A percentile compares a stretch with the other conserved stretches of the same genome.
Conservation (phyloP, 129 eudicot species). For the Tagetes patula region DNA sequence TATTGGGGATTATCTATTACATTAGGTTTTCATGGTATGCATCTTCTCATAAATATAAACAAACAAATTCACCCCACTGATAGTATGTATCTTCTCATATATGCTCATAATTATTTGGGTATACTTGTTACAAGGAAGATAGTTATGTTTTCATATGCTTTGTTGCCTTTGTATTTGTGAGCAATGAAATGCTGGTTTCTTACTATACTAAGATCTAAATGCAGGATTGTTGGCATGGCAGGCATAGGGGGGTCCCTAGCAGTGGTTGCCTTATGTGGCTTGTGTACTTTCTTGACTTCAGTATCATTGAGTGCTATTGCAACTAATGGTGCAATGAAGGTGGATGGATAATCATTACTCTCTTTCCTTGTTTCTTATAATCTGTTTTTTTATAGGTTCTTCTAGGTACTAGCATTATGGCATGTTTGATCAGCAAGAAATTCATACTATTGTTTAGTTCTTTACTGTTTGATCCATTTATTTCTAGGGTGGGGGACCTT, state of each 20-base stretch:
- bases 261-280: slow-evolving; percentile 85
- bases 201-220: slow-evolving; percentile 27
- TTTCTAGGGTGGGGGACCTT: slow-evolving; percentile 94
- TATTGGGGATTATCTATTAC: slow-evolving; percentile 90
- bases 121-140: slow-evolving; percentile 5
- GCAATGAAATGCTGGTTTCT: slow-evolving; percentile 16
- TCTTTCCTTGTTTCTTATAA: slow-evolving; percentile 21
- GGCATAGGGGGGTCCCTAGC: slow-evolving; percentile 86
- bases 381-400: neutral
- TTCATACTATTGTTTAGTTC: slow-evolving; percentile 1
- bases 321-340: slow-evolving; percentile 99
- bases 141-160: neutral
- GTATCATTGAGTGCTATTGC: slow-evolving; percentile 97
- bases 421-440: slow-evolving; percentile 19
- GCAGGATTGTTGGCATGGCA: slow-evolving; percentile 99
- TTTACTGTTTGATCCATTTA: slow-evolving; percentile 25
- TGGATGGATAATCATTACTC: slow-evolving; percentile 26
- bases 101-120: neutral
- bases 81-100: slow-evolving; percentile 53
- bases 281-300: slow-evolving; percentile 91
- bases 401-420: neutral
- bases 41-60: neutral
- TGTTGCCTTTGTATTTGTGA: neutral
- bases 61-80: no score
- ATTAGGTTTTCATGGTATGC: slow-evolving; percentile 92